These are phyloP conservation scores for Penicillium sp. DNA, from an alignment of 2,329 filamentous ascomycete genomes.

Conservation along the genomic window DNA sequence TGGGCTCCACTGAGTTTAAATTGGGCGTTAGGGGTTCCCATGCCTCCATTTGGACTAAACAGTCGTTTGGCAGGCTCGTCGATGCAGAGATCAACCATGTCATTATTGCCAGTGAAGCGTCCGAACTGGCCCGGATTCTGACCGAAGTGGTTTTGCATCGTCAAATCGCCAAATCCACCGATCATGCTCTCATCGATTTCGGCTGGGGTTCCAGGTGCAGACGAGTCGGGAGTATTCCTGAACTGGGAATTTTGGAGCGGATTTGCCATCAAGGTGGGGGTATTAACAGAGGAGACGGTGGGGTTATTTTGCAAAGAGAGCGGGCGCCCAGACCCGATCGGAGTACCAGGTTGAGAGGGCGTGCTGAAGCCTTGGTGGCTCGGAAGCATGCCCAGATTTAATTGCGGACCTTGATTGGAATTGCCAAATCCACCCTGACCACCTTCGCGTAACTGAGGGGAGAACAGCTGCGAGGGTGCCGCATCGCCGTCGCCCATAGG, in stretches of 20 bases:
- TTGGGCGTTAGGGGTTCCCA: slow-evolving; percentile 61
- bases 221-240: slow-evolving; percentile 57
- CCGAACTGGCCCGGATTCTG: slow-evolving; percentile 39
- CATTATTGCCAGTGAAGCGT: slow-evolving; percentile 41
- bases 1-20: slow-evolving; percentile 70
- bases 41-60: slow-evolving; percentile 75
- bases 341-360: slow-evolving; percentile 79
- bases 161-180: slow-evolving; percentile 57
- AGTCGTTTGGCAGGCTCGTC: slow-evolving; percentile 92
- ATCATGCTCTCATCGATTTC: slow-evolving; percentile 71
- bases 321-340: slow-evolving; percentile 59
- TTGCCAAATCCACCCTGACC: slow-evolving; percentile 57
- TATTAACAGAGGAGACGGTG: slow-evolving; percentile 95
- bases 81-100: slow-evolving; percentile 62
- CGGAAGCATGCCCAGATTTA: slow-evolving; percentile 74
- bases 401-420: slow-evolving; percentile 56
- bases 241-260: slow-evolving; percentile 56
- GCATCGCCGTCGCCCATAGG: slow-evolving; percentile 51
- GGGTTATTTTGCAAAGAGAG: slow-evolving; percentile 87
- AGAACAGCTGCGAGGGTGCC: slow-evolving; percentile 36
- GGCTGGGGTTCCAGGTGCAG: slow-evolving; percentile 62
- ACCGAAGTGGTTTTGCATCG: slow-evolving; percentile 48
- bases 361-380: slow-evolving; percentile 67
- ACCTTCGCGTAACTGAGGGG: slow-evolving; percentile 62
- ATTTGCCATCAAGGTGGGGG: slow-evolving; percentile 78